Evolutionary conservation across 108 stramenopile species (phyloP), one percentile per base, ranked within the genome.

Genomic region (Ochromonas danica): DNA sequence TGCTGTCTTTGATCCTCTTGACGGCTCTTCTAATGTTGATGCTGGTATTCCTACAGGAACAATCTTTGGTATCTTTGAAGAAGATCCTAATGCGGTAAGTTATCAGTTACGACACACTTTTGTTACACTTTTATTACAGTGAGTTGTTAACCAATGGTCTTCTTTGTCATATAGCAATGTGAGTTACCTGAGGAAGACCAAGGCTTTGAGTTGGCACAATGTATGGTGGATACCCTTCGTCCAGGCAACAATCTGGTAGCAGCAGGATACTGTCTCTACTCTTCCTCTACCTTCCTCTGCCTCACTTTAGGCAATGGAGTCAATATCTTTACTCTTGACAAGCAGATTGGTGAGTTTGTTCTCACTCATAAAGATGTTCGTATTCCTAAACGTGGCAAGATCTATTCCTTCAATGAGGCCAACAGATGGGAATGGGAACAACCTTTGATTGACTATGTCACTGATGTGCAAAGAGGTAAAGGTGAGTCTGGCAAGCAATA

Each of bases 41-140:
- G 82, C 84, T 36, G 84, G 84, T 33, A 80, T 85, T 61, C 82
- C 83, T 3, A 80, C 78, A 70, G 84, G 84, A n/a, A 84, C 84
- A 41, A 84, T 84, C 39, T 84, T 84, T 40, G 84, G 84, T n/a
- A 61, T 84, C 43, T 80, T 51, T 51, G 14, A 51, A 51, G 14
- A 51, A 14, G 45, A 51, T 51, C 14, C 45, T 14, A 22, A 14
- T 51, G 22, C 6, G 45, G 45, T 51, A 51, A 6, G 6, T 51
- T 51, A 51, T 51, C 14, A 14, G 6, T 22, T 6, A 51, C 45
- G 45, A 51, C 6, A n/a, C n/a, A n/a, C n/a, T n/a, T n/a, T n/a
- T n/a, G n/a, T n/a, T n/a, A n/a, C n/a, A n/a, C n/a, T n/a, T n/a
- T n/a, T n/a, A n/a, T n/a, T n/a, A n/a, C n/a, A n/a, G n/a, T n/a